Evolutionary conservation across 176 grass and related monocot genomes (phyloP), one percentile per base, ranked within the genome.

Genomic region (Aegilops bicornis): DNA sequence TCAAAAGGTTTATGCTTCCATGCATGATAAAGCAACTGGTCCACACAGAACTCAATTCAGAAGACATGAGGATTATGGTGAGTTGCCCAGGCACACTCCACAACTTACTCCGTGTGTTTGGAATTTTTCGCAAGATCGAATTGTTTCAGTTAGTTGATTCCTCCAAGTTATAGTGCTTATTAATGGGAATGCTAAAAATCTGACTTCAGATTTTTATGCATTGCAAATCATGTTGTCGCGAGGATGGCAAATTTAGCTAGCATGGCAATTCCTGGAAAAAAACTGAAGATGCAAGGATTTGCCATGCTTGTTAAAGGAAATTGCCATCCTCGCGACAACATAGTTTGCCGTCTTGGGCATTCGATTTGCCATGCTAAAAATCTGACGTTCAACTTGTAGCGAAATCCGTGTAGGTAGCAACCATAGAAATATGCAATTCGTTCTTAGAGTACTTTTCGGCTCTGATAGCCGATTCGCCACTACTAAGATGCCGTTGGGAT

Each of bases 1-100:
- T 78, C 72, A 99, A 84, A 96, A 94, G 56, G 73, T 99, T 45
- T 96, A 96, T 90, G 80, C 76, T 42, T 99, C 92, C 17, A 96
- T 99, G 97, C 97, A 99, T 78, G 92, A 92, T 43, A 96, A 96
- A 83, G 83, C 83, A 82, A 96, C 82, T 83, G 94, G 94, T 64
- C 91, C 94, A 73, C 97, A 96, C 84, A 96, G 92, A 92, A 99
- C 97, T 48, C 97, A 99, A 76, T 99, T 94, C 79, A 92, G 90
- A 94, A 90, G 90, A 76, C 69, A 91, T 30, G 88, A 87, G 54
- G 85, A 96, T 91, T 96, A 92, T 67, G 94, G 97, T 99, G 74
- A 83, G 89, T 91, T 85, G 67, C 27, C 72, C 63, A 70, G 23
- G 27, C 58, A 24, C 36, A 24, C 36, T 30, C 30, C 82, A 37